These are phyloP conservation scores for Cichorium intybus DNA, from an alignment of 140 eudicot species.

Conservation along the genomic window DNA sequence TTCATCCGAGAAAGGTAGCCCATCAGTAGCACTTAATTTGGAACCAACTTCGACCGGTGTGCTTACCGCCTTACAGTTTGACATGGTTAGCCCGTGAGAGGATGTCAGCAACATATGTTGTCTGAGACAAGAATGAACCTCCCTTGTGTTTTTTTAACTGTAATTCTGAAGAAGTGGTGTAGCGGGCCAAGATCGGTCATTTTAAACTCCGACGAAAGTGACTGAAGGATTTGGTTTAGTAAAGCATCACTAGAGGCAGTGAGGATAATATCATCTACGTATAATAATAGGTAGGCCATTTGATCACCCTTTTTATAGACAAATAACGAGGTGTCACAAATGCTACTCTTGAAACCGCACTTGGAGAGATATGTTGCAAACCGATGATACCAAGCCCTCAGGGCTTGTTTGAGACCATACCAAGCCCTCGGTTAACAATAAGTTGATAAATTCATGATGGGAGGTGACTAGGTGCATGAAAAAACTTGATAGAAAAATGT, in stretches of 20 bases:
- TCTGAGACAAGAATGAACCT: background rate
- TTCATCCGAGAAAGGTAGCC: slow-evolving; percentile 1
- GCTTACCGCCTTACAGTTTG: background rate
- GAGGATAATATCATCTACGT: background rate
- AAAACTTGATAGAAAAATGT: too few species aligned
- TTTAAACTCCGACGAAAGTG: background rate
- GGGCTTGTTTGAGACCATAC: too few species aligned
- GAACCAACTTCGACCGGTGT: background rate
- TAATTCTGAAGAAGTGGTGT: background rate
- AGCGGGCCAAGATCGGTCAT: background rate
- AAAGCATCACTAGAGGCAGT: background rate
- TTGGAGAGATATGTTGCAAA: too few species aligned
- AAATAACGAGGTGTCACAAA: too few species aligned
- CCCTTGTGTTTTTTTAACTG: background rate
- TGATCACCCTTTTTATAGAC: too few species aligned
- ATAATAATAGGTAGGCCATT: too few species aligned
- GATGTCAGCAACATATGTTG: background rate
- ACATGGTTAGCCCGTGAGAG: background rate
- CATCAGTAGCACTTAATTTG: background rate
- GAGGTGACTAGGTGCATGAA: too few species aligned
- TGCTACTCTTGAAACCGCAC: too few species aligned
- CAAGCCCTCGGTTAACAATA: too few species aligned
- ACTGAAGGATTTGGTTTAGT: background rate
- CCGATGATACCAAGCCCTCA: too few species aligned
- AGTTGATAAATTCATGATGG: too few species aligned